phyloP scores from a whole-genome alignment of 164 flowering plant species.

The Euptelea pleiosperma region DNA sequence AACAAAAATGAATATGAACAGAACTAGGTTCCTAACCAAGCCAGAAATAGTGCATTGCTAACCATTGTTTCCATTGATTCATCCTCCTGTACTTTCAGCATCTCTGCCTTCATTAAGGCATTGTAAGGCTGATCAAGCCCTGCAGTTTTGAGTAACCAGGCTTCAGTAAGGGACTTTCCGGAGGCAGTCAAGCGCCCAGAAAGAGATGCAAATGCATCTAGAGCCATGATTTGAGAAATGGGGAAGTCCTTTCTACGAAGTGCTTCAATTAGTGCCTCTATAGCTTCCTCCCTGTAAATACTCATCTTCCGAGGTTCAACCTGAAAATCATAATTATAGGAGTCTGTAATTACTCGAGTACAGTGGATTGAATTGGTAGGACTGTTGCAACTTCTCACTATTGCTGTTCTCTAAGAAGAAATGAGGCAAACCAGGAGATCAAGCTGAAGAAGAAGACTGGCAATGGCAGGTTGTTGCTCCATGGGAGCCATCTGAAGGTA shows the following conservation, averaged over 20 bases:
- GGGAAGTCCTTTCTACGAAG: constrained; percentile 56
- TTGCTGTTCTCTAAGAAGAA: constrained; percentile 2
- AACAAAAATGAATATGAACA: constrained; percentile 1
- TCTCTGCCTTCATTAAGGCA: constrained; percentile 42
- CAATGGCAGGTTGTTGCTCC: constrained; percentile 63
- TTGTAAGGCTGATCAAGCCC: constrained; percentile 60
- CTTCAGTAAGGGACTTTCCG: constrained; percentile 50
- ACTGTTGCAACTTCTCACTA: background rate
- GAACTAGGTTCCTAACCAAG: constrained; percentile 3
- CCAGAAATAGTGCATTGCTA: constrained; percentile 7
- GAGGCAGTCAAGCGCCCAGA: constrained; percentile 50
- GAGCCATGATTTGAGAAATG: constrained; percentile 46
- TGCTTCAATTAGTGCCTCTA: constrained; percentile 61
- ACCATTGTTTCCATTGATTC: constrained; percentile 49
- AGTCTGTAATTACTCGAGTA: background rate
- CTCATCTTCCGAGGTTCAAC: constrained; percentile 81
- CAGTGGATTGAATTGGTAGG: background rate
- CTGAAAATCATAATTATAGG: constrained; percentile 28
- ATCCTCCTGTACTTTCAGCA: constrained; percentile 25
- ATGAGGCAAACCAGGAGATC: constrained; percentile 63
- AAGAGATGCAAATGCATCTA: constrained; percentile 53
- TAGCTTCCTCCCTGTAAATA: constrained; percentile 76
- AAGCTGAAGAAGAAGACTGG: constrained; percentile 76
- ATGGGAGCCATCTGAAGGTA: constrained; percentile 80
- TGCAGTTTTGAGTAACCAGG: constrained; percentile 61